Percentiles rank a stretch among this genome's conserved stretches.
These are phyloP conservation scores for Stephanocyclus meneghinianus DNA, from an alignment of 352 stramenopile genomes.

Conservation along the genomic window DNA sequence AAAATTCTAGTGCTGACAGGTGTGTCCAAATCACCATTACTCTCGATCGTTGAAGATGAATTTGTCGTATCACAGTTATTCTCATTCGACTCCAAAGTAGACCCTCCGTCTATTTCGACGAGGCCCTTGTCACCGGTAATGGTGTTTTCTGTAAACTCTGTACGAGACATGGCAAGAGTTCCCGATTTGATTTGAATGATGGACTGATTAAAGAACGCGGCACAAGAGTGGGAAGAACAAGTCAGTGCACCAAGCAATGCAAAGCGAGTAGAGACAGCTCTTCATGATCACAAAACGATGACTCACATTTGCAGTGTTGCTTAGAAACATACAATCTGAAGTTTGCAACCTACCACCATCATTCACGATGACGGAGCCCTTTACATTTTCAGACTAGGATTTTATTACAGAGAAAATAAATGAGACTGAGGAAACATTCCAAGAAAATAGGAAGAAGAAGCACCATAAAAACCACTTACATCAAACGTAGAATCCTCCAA, in stretches of 20 bases:
- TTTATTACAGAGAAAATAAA: not conserved
- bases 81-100: constrained; percentile 24
- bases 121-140: constrained; percentile 16
- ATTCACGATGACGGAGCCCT: constrained; percentile 31
- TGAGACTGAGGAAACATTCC: not conserved
- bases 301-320: constrained; percentile 34
- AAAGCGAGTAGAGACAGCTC: not conserved
- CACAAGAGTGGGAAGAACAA: no score
- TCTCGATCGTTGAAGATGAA: not conserved
- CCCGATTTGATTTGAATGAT: constrained; percentile 29
- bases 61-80: constrained; percentile 12
- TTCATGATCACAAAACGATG: not conserved
- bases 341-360: constrained; percentile 22
- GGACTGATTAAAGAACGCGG: not conserved
- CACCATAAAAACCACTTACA: constrained; percentile 1
- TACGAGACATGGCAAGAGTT: constrained; percentile 26
- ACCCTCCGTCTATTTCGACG: constrained; percentile 29
- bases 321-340: constrained; percentile 12
- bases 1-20: not conserved
- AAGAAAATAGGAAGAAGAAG: not conserved
- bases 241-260: not conserved
- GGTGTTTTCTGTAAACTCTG: constrained; percentile 23
- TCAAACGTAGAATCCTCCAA: constrained; percentile 23
- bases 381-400: constrained; percentile 7
- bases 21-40: not conserved